These are phyloP conservation scores for Oryza coarctata DNA, from an alignment of 176 grass and related monocot species.

Conservation along the genomic window DNA sequence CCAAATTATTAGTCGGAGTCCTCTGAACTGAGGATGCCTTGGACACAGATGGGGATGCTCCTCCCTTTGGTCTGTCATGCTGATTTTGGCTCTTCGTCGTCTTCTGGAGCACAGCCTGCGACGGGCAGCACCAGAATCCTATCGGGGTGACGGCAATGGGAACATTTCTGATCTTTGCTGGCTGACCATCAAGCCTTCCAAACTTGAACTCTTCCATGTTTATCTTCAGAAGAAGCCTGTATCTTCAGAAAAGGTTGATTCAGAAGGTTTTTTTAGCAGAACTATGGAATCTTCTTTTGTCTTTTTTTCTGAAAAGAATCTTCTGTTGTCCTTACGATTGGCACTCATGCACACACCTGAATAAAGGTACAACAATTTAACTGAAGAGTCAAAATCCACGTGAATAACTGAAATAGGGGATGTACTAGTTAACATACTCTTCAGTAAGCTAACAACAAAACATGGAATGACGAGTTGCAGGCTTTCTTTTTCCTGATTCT, in stretches of 20 bases:
- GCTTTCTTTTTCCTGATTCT: not conserved
- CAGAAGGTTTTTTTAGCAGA: not conserved
- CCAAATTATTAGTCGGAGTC: slow-evolving; percentile 35
- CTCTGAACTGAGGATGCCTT: slow-evolving; percentile 67
- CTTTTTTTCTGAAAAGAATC: too few species aligned
- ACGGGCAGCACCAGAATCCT: slow-evolving; percentile 94
- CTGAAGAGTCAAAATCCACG: not conserved
- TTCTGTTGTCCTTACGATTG: too few species aligned
- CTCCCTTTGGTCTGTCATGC: slow-evolving; percentile 49
- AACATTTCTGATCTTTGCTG: slow-evolving; percentile 60
- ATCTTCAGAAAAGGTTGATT: slow-evolving; percentile 16
- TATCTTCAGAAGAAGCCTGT: slow-evolving; percentile 5
- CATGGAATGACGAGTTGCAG: not conserved
- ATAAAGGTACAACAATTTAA: not conserved
- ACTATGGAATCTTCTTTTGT: not conserved
- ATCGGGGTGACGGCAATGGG: slow-evolving; percentile 76
- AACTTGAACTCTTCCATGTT: slow-evolving; percentile 71
- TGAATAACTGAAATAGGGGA: not conserved
- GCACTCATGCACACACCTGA: slow-evolving; percentile 15
- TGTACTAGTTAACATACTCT: not conserved
- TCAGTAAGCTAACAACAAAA: not conserved
- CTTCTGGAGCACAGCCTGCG: slow-evolving; percentile 66
- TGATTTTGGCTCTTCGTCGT: slow-evolving; percentile 53
- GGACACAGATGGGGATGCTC: slow-evolving; percentile 51
- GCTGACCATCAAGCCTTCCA: slow-evolving; percentile 46